These are phyloP conservation scores for Backusella psychrophila DNA, from an alignment of 192 early-diverging fungal species.

Conservation along the genomic window DNA sequence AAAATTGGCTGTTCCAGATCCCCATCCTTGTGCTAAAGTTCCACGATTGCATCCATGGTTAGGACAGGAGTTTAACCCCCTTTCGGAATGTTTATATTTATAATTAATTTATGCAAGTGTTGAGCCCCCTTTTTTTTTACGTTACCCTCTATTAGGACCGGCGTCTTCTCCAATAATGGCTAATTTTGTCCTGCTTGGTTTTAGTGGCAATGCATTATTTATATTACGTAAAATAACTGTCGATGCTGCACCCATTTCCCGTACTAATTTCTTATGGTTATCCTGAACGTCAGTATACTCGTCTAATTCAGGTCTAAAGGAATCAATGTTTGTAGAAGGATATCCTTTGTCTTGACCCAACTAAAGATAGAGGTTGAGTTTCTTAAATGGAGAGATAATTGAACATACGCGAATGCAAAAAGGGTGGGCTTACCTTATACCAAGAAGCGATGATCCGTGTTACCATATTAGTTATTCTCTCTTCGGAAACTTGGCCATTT, in stretches of 20 bases:
- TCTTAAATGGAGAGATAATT: neutral
- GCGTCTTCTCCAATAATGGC: constrained; percentile 28
- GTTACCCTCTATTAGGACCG: neutral
- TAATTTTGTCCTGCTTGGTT: constrained; percentile 9
- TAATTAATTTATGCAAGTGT: neutral
- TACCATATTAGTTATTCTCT: constrained; percentile 13
- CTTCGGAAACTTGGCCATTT: neutral
- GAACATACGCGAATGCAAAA: no score
- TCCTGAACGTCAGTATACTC: constrained; percentile 14
- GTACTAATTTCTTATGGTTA: constrained; percentile 14
- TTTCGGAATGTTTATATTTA: neutral
- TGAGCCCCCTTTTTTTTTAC: neutral
- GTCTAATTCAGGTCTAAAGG: neutral
- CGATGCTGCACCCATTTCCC: constrained; percentile 20
- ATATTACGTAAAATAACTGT: constrained; percentile 17
- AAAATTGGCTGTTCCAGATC: constrained; percentile 16
- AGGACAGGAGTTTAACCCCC: constrained; percentile 9
- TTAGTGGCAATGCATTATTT: constrained; percentile 14
- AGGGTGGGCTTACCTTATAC: neutral
- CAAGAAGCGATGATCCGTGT: constrained; percentile 8
- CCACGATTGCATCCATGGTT: constrained; percentile 13
- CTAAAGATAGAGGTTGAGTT: neutral
- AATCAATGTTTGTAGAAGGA: constrained; percentile 8
- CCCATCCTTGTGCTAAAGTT: constrained; percentile 27
- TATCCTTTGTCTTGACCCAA: constrained; percentile 14